Evolutionary conservation across 2,329 filamentous ascomycete genomes (phyloP).

Genomic region (Ophiocordyceps camponoti-leonardi): DNA sequence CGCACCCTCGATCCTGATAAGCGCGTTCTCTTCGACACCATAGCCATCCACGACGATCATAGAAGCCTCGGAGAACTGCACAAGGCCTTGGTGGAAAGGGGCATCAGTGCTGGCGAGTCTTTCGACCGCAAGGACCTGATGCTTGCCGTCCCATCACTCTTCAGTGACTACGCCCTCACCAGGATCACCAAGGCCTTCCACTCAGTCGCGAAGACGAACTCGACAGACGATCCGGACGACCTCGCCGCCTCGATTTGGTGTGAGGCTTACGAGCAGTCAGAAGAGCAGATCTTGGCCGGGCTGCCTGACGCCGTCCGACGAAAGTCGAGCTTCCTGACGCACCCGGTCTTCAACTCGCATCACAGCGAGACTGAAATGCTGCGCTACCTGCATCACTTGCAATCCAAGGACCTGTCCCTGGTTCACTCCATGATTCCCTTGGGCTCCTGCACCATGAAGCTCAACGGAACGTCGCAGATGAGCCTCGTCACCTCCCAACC

Average conservation of each 20-base stretch:
- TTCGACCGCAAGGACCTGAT: conserved; percentile 8
- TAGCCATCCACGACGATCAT: conserved; percentile 40
- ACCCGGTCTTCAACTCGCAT: conserved; percentile 87
- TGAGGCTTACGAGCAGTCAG: conserved; percentile 15
- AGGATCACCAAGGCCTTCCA: conserved; percentile 5
- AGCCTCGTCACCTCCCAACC: conserved; percentile 61
- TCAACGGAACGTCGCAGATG: conserved; percentile 91
- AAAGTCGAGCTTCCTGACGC: conserved; percentile 61
- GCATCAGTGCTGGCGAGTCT: conserved; percentile 61
- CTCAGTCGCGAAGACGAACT: conserved; percentile 10
- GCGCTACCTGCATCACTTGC: conserved; percentile 81
- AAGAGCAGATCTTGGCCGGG: conserved; percentile 17
- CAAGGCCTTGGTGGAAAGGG: conserved; percentile 28
- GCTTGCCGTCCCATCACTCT: conserved; percentile 11
- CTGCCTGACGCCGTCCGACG: conserved; percentile 48
- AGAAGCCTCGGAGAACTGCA: conserved; percentile 7
- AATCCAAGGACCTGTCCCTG: conserved; percentile 85
- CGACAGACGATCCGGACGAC: conserved; percentile 6
- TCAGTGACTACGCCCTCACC: conserved; percentile 6
- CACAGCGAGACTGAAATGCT: conserved; percentile 91
- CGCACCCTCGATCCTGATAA: conserved; percentile 37
- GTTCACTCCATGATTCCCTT: conserved; percentile 97
- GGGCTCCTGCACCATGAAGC: conserved; percentile 96
- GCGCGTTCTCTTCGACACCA: conserved; percentile 60
- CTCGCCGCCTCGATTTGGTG: conserved; percentile 23